A percentile compares a stretch with the other conserved stretches of the same genome.
These are phyloP conservation scores for Dichotomopilus funicola DNA, from an alignment of 2,329 filamentous ascomycete species.

Conservation along the genomic window DNA sequence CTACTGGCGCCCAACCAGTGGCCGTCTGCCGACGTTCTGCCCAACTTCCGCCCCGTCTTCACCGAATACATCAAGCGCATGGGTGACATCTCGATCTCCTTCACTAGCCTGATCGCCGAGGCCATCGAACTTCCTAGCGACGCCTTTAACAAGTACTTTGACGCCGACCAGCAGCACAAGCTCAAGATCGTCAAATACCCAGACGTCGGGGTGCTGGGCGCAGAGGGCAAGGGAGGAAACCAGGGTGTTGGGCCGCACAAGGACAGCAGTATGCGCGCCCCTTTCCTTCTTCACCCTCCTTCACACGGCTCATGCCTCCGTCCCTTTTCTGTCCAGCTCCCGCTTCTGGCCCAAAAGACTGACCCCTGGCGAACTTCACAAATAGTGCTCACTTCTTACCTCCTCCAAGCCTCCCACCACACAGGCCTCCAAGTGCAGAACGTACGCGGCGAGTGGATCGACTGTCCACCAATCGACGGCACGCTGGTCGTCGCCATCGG, in stretches of 20 bases:
- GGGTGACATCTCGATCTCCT: constrained; percentile 63
- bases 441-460: constrained; percentile 69
- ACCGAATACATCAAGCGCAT: constrained; percentile 71
- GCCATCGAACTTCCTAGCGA: constrained; percentile 63
- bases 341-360: neutral
- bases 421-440: constrained; percentile 79
- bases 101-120: constrained; percentile 77
- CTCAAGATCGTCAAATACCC: constrained; percentile 87
- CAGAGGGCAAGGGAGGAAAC: constrained; percentile 30
- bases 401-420: constrained; percentile 74
- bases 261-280: constrained; percentile 50
- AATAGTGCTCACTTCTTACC: constrained; percentile 65
- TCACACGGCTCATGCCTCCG: neutral
- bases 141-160: constrained; percentile 76
- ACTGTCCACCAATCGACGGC: constrained; percentile 66
- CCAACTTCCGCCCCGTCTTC: constrained; percentile 61
- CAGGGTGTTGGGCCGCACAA: constrained; percentile 71
- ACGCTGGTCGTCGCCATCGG: constrained; percentile 85
- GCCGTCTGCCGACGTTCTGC: constrained; percentile 58
- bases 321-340: neutral
- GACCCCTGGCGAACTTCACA: neutral
- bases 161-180: constrained; percentile 71
- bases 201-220: constrained; percentile 55
- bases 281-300: no score
- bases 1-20: constrained; percentile 74